These are phyloP conservation scores for Exophiala xenobiotica DNA, from an alignment of 2,329 filamentous ascomycete genomes.

Conservation along the genomic window DNA sequence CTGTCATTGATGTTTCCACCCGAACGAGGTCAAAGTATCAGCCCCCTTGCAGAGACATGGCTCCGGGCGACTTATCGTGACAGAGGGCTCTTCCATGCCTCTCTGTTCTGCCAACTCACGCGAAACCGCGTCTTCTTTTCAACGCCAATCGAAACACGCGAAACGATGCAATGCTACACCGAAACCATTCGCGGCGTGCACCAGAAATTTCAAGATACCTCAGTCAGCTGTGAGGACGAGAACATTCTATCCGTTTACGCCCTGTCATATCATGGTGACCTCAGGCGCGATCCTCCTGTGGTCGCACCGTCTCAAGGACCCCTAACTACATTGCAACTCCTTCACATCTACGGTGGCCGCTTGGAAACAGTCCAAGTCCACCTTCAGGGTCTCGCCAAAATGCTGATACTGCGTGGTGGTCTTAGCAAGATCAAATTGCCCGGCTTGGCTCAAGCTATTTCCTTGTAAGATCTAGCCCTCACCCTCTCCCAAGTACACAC, in stretches of 20 bases:
- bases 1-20: constrained; percentile 23
- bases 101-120: constrained; percentile 25
- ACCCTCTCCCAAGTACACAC: not conserved
- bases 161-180: constrained; percentile 26
- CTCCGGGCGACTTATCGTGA: constrained; percentile 21
- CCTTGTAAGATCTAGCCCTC: constrained; percentile 26
- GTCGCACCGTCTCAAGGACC: constrained; percentile 37
- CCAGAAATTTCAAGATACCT: constrained; percentile 35
- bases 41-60: constrained; percentile 19
- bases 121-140: constrained; percentile 17
- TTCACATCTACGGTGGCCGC: constrained; percentile 39
- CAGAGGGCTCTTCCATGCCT: constrained; percentile 25
- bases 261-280: constrained; percentile 36
- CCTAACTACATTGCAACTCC: constrained; percentile 38
- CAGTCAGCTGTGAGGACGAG: constrained; percentile 37
- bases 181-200: constrained; percentile 40
- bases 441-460: constrained; percentile 39
- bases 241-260: constrained; percentile 39
- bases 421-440: constrained; percentile 38
- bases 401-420: constrained; percentile 40
- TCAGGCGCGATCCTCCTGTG: constrained; percentile 24
- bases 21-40: constrained; percentile 12
- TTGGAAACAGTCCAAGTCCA: constrained; percentile 38
- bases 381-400: constrained; percentile 36
- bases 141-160: constrained; percentile 13